These are phyloP conservation scores for Colletotrichum chrysophilum DNA, from an alignment of 2,329 filamentous ascomycete genomes.

Conservation along the genomic window DNA sequence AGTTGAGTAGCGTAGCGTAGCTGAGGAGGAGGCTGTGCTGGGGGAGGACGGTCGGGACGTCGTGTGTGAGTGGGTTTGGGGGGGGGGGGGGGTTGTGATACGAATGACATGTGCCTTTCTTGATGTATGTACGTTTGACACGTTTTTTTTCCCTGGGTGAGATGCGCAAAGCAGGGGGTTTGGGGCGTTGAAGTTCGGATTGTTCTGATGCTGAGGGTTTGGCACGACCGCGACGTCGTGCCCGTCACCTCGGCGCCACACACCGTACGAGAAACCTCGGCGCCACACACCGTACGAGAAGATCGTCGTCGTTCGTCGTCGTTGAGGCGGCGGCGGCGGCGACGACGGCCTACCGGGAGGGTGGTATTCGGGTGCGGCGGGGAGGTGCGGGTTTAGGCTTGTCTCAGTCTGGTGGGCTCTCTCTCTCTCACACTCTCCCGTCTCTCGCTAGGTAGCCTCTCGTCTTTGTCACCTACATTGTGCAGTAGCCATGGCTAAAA, in stretches of 20 bases:
- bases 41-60: neutral
- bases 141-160: neutral
- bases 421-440: neutral
- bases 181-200: neutral
- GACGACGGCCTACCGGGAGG: neutral
- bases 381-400: neutral
- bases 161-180: neutral
- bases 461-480: neutral
- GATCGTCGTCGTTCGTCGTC: neutral
- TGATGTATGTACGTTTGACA: neutral
- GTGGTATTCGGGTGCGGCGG: constrained; percentile 2
- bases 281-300: neutral
- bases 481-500: neutral
- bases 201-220: neutral
- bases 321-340: neutral
- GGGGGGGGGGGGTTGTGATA: neutral
- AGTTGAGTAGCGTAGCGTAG: neutral
- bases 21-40: neutral
- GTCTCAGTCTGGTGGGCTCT: constrained; percentile 15
- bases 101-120: neutral
- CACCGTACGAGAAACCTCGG: neutral
- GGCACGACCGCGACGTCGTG: neutral
- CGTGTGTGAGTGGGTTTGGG: neutral
- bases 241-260: neutral
- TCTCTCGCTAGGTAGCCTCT: neutral